Evolutionary conservation across 257 asterid species (phyloP), one percentile per base, ranked within the genome.

Genomic region (Nicotiana otophora): DNA sequence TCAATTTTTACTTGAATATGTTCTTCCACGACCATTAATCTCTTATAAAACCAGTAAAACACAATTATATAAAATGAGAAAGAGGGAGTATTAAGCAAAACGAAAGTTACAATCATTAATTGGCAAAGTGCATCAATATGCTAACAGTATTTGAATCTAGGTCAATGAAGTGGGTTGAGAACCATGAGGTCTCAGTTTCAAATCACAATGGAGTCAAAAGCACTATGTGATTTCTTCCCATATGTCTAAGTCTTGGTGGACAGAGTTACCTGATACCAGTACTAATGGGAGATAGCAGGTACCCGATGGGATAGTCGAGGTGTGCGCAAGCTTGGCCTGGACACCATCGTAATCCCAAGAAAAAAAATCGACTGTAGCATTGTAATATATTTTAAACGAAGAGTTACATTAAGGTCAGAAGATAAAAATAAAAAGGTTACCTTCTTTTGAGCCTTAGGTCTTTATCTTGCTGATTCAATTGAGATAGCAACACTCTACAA

Each of bases 391-490:
- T 36, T 36, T 6, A 36, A 36, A 36, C 46, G 6, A 36, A 16
- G 39, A 39, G 46, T 19, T 57, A 30, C 60, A 30, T 62, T 8
- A 55, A 36, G 11, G 4, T 12, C 30, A 1, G 9, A 23, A 10
- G 46, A 39, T 39, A 7, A 54, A 12, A 85, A 63, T 5, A 57
- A 28, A 66, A 67, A 7, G 36, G 7, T 67, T 68, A 92, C 97
- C 98, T 88, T 82, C 96, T 89, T 83, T 92, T 94, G 86, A 92
- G 92, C 84, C 92, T 85, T 77, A 90, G 88, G 55, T 82, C 65
- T 46, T 90, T 88, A 68, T 90, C 96, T 9, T 88, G 86, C 66
- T 89, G 81, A 85, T 84, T 89, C 30, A 89, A 57, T 69, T 92
- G 89, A 12, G 85, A 87, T 23, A 85, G 46, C 33, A 94, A 19